Base-by-base conservation (phyloP, 345 rosid species). In the Rhizophora mangle region DNA sequence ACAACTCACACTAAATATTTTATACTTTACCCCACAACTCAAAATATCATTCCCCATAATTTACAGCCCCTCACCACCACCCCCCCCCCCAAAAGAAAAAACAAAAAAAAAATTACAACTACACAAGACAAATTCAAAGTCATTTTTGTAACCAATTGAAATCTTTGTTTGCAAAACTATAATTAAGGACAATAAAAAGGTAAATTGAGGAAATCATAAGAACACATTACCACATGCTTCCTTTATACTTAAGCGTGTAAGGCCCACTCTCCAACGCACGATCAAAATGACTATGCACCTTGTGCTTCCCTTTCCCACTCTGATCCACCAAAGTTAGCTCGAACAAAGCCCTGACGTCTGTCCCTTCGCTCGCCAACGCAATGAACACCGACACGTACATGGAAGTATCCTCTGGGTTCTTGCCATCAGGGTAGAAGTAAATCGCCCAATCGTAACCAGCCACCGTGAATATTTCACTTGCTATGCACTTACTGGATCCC, bases 401-500 rank as follows among this genome's bases (percentile, higher is more conserved):
- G 46, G 91, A 62, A 30, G 63, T 83, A 72, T 96, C 96, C 80
- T 90, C 97, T 0, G 88, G 86, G 63, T 87, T 92, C 71, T 89
- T 96, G 11, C 98, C 99, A 68, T 93, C 93, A 0, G 99, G 99
- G 55, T 92, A 96, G 59, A 96, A 96, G 79, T 89, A 92, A 71
- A 96, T 76, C 68, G 88, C 92, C 99, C 99, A 96, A 36, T 92
- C 91, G 69, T 82, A 92, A 11, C 99, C 99, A 2, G 92, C 98
- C 56, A 16, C 59, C 29, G 29, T 7, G 30, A 55, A 55, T 8
- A 55, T 55, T 22, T 55, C 59, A 22, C 59, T 21, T 5, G 59
- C 60, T 51, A 96, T 83, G 76, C 82, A 90, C 63, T 86, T 91
- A 3, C 59, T 29, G 1, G 29, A 5, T 22, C 59, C 59, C 59